Percentiles rank a stretch among this genome's conserved stretches.
Conservation (phyloP, 2,329 filamentous ascomycete genomes). For the Coleophoma crateriformis region DNA sequence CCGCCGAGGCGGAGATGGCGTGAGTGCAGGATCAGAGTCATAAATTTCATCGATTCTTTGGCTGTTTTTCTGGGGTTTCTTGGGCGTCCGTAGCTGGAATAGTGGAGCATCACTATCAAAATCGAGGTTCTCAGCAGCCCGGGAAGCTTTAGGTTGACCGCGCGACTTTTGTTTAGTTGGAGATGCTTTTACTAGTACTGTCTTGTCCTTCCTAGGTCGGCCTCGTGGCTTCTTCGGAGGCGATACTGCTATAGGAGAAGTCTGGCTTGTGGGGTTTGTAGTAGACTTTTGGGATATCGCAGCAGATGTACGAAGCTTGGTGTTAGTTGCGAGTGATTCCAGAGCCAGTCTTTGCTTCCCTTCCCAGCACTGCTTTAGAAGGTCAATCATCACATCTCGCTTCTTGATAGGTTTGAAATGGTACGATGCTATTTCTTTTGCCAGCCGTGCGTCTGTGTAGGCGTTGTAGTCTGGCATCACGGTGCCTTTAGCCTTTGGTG, state of each 20-base stretch:
- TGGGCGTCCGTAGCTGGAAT: conserved; percentile 21
- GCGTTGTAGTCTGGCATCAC: conserved; percentile 50
- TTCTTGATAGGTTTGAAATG: conserved; percentile 70
- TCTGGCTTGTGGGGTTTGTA: conserved; percentile 24
- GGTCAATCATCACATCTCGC: conserved; percentile 61
- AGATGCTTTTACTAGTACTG: conserved; percentile 5
- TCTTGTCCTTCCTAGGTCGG: conserved; percentile 33
- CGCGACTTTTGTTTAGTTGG: conserved; percentile 9
- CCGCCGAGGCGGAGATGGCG: conserved; percentile 20
- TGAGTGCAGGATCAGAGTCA: conserved; percentile 36
- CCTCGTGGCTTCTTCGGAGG: conserved; percentile 33
- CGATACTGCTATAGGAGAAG: conserved; percentile 12
- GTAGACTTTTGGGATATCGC: conserved; percentile 1
- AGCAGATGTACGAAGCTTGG: conserved; percentile 2
- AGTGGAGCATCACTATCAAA: conserved; percentile 14
- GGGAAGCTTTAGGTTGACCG: conserved; percentile 8
- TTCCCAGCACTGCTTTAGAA: conserved; percentile 67
- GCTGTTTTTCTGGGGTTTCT: conserved; percentile 18
- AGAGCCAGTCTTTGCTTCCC: conserved; percentile 40
- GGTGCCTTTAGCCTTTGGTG: not conserved
- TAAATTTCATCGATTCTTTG: conserved; percentile 39
- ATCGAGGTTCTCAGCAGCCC: conserved; percentile 11
- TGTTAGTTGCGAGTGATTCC: conserved; percentile 18
- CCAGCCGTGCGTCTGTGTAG: conserved; percentile 57
- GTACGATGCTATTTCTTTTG: conserved; percentile 55